Conservation (phyloP, 78 protist species). For the Planoprotostelium fungivorum region DNA sequence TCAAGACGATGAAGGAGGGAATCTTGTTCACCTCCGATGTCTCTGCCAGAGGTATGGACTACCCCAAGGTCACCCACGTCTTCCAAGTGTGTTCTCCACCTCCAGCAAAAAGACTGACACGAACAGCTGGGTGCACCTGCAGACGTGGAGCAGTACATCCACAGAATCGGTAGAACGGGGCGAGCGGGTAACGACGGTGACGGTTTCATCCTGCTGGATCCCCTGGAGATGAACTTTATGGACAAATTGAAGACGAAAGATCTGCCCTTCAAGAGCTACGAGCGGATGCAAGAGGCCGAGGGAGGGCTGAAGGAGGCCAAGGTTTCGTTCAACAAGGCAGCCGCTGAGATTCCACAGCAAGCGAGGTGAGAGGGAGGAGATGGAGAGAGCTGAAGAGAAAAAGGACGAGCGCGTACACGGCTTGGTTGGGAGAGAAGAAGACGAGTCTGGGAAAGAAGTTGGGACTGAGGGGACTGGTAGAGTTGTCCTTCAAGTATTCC, state of each 20-base stretch:
- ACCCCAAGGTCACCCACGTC: constrained; percentile 53
- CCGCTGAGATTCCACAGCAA: not conserved
- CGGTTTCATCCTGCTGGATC: constrained; percentile 31
- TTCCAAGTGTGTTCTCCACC: constrained; percentile 46
- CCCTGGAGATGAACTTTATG: constrained; percentile 3
- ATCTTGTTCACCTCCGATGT: constrained; percentile 56
- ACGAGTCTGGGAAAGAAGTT: not conserved
- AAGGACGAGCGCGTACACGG: not conserved
- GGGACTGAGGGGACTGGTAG: not conserved
- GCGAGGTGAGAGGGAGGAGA: not conserved
- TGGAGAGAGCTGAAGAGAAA: not conserved
- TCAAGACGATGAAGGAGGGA: not conserved
- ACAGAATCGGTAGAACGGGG: not conserved
- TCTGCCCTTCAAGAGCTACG: not conserved
- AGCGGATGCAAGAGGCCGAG: not conserved
- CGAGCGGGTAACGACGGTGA: constrained; percentile 16
- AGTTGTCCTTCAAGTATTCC: not conserved
- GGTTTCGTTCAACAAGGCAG: not conserved
- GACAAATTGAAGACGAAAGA: not conserved
- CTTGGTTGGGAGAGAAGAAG: not conserved
- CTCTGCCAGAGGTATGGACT: constrained; percentile 64
- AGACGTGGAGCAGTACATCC: constrained; percentile 46
- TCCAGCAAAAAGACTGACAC: not conserved
- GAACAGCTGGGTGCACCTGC: constrained; percentile 4
- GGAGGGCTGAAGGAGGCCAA: not conserved